phyloP scores from a whole-genome alignment of 805 yeast species.

The Pichia insulana region DNA sequence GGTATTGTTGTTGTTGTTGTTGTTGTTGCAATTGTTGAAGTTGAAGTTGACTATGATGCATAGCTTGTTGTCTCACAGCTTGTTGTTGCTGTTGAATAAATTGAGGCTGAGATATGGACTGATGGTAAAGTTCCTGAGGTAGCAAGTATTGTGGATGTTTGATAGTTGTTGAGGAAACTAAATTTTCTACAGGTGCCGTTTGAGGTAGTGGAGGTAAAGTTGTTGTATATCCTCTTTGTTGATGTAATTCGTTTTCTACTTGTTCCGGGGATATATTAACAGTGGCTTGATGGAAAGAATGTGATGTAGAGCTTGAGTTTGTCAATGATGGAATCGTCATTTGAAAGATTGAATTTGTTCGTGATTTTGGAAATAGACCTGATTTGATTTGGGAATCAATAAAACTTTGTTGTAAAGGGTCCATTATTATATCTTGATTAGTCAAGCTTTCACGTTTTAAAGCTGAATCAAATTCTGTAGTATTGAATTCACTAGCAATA shows the following conservation, averaged over 20 bases:
- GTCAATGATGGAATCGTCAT: conserved; percentile 5
- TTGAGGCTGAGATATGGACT: conserved; percentile 9
- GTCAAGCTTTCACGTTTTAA: conserved; percentile 28
- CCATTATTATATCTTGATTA: conserved; percentile 14
- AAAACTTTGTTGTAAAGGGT: conserved; percentile 21
- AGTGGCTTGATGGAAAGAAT: background rate
- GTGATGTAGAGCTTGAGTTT: background rate
- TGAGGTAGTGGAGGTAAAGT: background rate
- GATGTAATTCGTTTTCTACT: background rate
- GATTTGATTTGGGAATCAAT: conserved; percentile 12
- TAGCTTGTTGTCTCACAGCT: conserved; percentile 8
- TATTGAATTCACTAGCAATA: conserved; percentile 20
- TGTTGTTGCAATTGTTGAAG: conserved; percentile 14
- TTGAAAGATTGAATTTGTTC: conserved; percentile 14
- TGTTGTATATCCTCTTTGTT: background rate
- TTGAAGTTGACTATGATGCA: conserved; percentile 1
- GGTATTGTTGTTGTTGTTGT: conserved; percentile 6
- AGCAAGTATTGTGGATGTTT: conserved; percentile 5
- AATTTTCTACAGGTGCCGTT: conserved; percentile 1
- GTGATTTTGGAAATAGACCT: conserved; percentile 1
- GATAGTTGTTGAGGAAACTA: background rate
- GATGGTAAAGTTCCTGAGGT: conserved; percentile 4
- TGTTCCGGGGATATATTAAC: background rate
- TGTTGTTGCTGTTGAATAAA: background rate
- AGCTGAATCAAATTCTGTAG: conserved; percentile 28